These are phyloP conservation scores for Saccharomyces mikatae DNA, from an alignment of 805 yeast species.

Conservation along the genomic window DNA sequence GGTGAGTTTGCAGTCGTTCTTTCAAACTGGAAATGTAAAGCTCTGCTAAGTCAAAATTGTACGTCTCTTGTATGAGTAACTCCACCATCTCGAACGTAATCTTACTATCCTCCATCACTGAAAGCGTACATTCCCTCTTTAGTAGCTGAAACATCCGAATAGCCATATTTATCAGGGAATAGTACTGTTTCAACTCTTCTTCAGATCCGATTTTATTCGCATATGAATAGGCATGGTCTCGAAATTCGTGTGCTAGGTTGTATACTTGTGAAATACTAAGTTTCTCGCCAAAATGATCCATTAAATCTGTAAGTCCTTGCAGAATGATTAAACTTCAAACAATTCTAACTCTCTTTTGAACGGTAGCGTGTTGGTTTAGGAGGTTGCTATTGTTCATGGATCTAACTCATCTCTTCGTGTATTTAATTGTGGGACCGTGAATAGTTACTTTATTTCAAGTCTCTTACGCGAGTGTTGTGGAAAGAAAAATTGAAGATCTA, in stretches of 20 bases:
- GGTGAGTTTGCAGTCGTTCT: constrained; percentile 20
- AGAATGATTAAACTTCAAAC: not conserved
- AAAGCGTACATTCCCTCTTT: constrained; percentile 11
- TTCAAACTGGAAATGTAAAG: constrained; percentile 18
- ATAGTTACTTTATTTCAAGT: not conserved
- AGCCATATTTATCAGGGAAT: constrained; percentile 25
- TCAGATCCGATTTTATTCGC: constrained; percentile 13
- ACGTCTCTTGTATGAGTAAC: constrained; percentile 26
- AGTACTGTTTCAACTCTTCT: constrained; percentile 26
- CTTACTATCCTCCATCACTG: constrained; percentile 22
- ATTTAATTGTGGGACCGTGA: not conserved
- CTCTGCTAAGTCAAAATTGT: constrained; percentile 24
- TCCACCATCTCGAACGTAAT: constrained; percentile 22
- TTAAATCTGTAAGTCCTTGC: not conserved
- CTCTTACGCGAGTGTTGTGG: not conserved
- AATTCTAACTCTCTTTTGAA: not conserved
- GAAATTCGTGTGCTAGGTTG: constrained; percentile 22
- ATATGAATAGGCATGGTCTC: constrained; percentile 15
- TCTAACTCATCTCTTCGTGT: not conserved
- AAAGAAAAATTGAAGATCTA: not conserved
- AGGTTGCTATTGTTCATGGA: not conserved
- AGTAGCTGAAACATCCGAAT: constrained; percentile 17
- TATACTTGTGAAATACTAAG: constrained; percentile 5
- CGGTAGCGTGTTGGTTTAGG: not conserved
- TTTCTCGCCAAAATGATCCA: not conserved